Evolutionary conservation across 2,329 filamentous ascomycete genomes (phyloP), one percentile per base, ranked within the genome.

Genomic region (Tolypocladium tropicale): DNA sequence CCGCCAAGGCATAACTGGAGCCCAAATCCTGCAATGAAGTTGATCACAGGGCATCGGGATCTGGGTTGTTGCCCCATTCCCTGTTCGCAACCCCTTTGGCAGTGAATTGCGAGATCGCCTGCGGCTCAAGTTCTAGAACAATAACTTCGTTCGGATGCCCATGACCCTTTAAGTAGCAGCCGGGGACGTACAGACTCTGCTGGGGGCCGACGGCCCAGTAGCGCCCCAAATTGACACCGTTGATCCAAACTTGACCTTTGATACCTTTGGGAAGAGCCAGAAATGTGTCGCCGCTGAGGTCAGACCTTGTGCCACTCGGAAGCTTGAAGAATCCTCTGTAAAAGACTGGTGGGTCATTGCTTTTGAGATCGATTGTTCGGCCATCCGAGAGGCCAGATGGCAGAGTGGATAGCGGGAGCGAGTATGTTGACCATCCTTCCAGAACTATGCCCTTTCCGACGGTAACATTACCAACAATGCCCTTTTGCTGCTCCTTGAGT

Each of bases 171-270:
- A 76, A 52, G 12, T 72, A 58, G 18, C 67, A 69, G 2, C 74
- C 74, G 0, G 75, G 76, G 2, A 78, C 56, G 57, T 76, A 79
- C 6, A 78, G 60, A n/a, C 68, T 71, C 62, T 78, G 76, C 63
- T 78, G 76, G 2, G 76, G 76, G 0, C 76, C 76, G 36, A 78
- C 64, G 16, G 65, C 63, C 76, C 76, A 79, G 59, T 76, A 78
- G 25, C 75, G 60, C 10, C 76, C 76, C 2, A 78, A 62, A 52
- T 77, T 74, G 34, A 73, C 65, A 14, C 70, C 73, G 54, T 78
- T 78, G 1, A 78, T 70, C 71, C 73, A 78, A 0, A 77, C 70
- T 21, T 69, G 67, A 0, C 76, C 76, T 61, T 77, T 78, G 30
- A 72, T 64, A 28, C 74, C 73, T 11, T 63, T 63, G 2, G 73